These are phyloP conservation scores for Endocladia muricata DNA, from an alignment of 31 red algal species.

Conservation along the genomic window DNA sequence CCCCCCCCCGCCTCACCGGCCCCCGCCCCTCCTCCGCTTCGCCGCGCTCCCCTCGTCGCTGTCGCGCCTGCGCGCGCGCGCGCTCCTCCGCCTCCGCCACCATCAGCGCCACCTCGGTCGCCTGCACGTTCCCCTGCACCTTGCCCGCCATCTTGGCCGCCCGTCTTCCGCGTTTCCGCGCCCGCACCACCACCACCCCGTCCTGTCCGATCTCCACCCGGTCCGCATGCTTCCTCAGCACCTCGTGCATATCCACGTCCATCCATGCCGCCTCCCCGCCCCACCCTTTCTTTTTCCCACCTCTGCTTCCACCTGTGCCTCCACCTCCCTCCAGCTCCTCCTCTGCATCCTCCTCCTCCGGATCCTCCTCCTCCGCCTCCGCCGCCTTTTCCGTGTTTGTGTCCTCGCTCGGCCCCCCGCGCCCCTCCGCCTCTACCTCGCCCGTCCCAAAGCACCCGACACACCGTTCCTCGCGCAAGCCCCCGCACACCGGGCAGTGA, in stretches of 20 bases:
- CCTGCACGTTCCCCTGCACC: constrained; percentile 16
- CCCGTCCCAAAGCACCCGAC: constrained; percentile 29
- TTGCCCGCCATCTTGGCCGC: constrained; percentile 29
- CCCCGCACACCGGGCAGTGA: constrained; percentile 43
- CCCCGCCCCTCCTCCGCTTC: too few species aligned
- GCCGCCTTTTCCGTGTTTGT: neutral
- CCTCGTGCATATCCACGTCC: too few species aligned
- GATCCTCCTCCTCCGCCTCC: constrained; percentile 1
- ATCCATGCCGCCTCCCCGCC: too few species aligned
- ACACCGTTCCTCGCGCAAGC: constrained; percentile 28
- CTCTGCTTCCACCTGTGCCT: constrained; percentile 22
- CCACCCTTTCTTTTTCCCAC: constrained; percentile 31
- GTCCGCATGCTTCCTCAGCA: too few species aligned
- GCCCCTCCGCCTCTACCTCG: neutral
- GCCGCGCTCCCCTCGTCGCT: too few species aligned
- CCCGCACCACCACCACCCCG: constrained; percentile 35
- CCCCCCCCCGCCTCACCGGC: too few species aligned
- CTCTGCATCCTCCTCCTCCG: constrained; percentile 8
- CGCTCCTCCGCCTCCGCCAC: too few species aligned
- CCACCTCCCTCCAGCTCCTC: constrained; percentile 38
- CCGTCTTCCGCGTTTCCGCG: too few species aligned
- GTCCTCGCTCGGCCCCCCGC: too few species aligned
- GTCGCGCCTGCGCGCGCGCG: too few species aligned
- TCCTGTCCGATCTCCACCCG: constrained; percentile 49
- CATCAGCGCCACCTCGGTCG: too few species aligned